Percentiles rank a stretch among this genome's conserved stretches.
Conservation (phyloP, 1,139 yeast genomes). For the Lodderomyces theae region DNA sequence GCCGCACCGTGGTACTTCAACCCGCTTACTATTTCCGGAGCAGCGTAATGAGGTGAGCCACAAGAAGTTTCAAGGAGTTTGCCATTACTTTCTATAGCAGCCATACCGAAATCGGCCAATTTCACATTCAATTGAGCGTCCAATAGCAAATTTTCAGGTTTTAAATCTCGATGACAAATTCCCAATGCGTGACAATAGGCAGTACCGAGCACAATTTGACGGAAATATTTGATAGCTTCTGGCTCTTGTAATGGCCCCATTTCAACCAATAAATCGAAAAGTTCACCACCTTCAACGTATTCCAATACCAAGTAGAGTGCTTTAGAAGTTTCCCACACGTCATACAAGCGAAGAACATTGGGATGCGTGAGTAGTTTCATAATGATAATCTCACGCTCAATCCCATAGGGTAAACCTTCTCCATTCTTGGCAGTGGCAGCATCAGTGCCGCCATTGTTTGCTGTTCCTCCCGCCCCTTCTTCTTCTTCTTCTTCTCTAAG, state of each 20-base stretch:
- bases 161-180: conserved; percentile 77
- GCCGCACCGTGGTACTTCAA: conserved; percentile 78
- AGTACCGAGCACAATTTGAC: conserved; percentile 73
- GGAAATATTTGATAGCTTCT: conserved; percentile 72
- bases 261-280: conserved; percentile 72
- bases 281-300: conserved; percentile 82
- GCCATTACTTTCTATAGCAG: conserved; percentile 73
- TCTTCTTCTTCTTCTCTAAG: conserved; percentile 37
- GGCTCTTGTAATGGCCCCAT: conserved; percentile 76
- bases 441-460: too few relatives aligned
- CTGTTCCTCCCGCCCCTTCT: too few relatives aligned
- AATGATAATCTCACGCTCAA: conserved; percentile 77
- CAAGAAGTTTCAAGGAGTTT: conserved; percentile 74
- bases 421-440: conserved; percentile 25
- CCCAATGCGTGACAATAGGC: conserved; percentile 83
- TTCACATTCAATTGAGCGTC: conserved; percentile 68
- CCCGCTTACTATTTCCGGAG: conserved; percentile 82
- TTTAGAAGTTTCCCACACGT: conserved; percentile 81
- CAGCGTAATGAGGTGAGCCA: conserved; percentile 86
- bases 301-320: conserved; percentile 73
- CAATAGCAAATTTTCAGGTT: conserved; percentile 71
- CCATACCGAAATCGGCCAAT: conserved; percentile 87
- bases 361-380: conserved; percentile 79
- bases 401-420: conserved; percentile 70
- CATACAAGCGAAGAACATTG: conserved; percentile 70